Evolutionary conservation across 192 early-diverging fungal genomes (phyloP).

Genomic region (Oehlia diaphana): DNA sequence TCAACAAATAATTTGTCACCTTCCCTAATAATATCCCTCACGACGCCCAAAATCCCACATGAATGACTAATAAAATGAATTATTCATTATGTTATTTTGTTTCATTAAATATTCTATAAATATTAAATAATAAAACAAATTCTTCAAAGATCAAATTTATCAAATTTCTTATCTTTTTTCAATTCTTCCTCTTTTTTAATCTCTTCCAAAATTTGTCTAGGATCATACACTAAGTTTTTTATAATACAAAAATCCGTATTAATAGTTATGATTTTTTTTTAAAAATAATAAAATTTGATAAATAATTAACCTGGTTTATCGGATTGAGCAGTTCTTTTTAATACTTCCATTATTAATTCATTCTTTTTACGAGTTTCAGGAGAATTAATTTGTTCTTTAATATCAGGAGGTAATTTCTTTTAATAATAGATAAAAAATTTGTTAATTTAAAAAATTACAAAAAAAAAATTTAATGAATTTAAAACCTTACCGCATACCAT

Average conservation of each 20-base stretch:
- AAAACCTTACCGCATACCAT: neutral
- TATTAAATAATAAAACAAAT: too few relatives aligned
- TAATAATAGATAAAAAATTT: neutral
- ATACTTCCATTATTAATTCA: neutral
- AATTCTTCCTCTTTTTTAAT: neutral
- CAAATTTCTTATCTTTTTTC: neutral
- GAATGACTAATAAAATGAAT: too few relatives aligned
- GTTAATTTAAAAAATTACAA: neutral
- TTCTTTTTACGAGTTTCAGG: neutral
- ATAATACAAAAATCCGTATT: too few relatives aligned
- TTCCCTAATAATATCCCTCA: too few relatives aligned
- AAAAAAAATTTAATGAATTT: neutral
- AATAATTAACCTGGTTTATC: constrained; percentile 5
- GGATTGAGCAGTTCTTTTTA: neutral
- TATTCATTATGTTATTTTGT: too few relatives aligned
- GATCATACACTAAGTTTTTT: neutral
- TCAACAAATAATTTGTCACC: too few relatives aligned
- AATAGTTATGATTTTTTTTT: too few relatives aligned
- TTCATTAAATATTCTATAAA: too few relatives aligned
- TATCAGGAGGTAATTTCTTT: constrained; percentile 4
- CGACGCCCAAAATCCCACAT: too few relatives aligned
- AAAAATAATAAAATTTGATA: too few relatives aligned
- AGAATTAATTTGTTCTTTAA: neutral
- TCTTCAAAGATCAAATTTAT: neutral
- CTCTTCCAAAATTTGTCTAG: neutral